A percentile compares a stretch with the other conserved stretches of the same genome.
phyloP scores from a whole-genome alignment of 148 eudicot genomes.

The Dianthus caryophyllus region DNA sequence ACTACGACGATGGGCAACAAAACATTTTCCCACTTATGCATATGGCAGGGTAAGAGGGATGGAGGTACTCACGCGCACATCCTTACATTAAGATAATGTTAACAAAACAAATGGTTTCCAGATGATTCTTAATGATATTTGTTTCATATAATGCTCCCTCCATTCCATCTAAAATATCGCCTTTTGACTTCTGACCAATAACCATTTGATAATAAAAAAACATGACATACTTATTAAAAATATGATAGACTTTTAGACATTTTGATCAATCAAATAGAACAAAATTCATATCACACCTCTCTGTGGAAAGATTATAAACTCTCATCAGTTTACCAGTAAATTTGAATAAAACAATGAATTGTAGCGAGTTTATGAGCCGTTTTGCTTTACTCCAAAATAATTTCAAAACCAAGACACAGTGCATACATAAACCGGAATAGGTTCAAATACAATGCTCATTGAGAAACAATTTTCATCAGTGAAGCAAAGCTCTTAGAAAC shows the following conservation, averaged over 20 bases:
- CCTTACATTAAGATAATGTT: too few species aligned
- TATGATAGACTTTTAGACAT: background rate
- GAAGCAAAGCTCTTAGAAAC: background rate
- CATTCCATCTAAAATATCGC: background rate
- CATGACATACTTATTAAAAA: background rate
- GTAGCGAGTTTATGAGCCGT: too few species aligned
- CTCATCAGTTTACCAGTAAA: background rate
- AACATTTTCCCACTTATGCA: too few species aligned
- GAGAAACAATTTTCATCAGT: background rate
- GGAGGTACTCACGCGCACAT: too few species aligned
- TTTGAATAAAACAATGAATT: background rate
- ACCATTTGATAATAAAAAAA: background rate
- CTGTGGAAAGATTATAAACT: background rate
- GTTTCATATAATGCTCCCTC: background rate
- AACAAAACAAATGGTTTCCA: too few species aligned
- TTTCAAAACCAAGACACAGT: too few species aligned
- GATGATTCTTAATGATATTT: too few species aligned
- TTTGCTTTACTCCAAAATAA: too few species aligned
- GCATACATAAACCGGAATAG: too few species aligned
- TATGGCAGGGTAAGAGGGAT: too few species aligned
- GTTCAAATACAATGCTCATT: background rate
- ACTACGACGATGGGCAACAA: background rate
- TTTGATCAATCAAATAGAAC: background rate
- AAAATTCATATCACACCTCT: background rate
- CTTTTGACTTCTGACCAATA: background rate